phyloP scores from a whole-genome alignment of 78 protist species.

The Paulinella micropora region DNA sequence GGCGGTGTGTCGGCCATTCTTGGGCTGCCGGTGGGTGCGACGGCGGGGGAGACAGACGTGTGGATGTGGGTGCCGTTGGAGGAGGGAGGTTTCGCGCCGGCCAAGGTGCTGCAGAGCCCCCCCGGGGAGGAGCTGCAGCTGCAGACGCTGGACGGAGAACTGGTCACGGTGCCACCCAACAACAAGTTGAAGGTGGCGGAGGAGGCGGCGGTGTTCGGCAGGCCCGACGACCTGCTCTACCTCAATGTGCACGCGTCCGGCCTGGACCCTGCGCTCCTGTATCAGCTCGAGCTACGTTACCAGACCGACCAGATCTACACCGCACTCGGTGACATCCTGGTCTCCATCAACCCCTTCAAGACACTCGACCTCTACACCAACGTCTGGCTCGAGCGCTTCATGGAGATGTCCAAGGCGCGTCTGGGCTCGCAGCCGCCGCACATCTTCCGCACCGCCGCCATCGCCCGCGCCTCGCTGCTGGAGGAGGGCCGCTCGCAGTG shows the following conservation, averaged over 20 bases:
- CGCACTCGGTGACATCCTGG: constrained; percentile 42
- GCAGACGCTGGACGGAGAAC: not conserved
- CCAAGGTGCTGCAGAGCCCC: too few species aligned
- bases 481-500: constrained; percentile 20
- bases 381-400: constrained; percentile 37
- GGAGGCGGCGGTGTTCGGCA: not conserved
- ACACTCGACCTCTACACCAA: constrained; percentile 33
- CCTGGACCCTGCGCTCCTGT: not conserved
- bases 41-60: too few species aligned
- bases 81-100: too few species aligned
- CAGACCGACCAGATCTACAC: not conserved
- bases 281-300: not conserved
- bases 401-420: constrained; percentile 1
- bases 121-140: too few species aligned
- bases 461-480: constrained; percentile 28
- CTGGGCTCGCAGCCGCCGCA: constrained; percentile 48
- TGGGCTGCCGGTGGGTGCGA: too few species aligned
- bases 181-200: not conserved
- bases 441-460: constrained; percentile 52
- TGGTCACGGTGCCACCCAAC: not conserved
- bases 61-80: too few species aligned
- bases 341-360: constrained; percentile 63
- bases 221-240: not conserved
- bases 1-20: too few species aligned
- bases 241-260: not conserved